phyloP scores from a whole-genome alignment of 192 early-diverging fungal species.

The Phlyctochytrium arcticum region DNA sequence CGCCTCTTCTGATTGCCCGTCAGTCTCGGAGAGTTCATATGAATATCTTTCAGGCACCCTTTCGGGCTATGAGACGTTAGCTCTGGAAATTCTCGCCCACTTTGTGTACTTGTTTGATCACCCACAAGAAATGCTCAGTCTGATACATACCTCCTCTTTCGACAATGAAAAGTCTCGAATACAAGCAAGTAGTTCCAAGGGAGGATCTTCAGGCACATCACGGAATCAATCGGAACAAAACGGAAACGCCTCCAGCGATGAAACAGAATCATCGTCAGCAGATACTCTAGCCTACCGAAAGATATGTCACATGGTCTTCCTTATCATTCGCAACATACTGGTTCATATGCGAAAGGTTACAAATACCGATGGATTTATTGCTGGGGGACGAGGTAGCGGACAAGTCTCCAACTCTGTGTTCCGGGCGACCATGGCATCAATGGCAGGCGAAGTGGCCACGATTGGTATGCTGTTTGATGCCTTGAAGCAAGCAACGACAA shows the following conservation, averaged over 20 bases:
- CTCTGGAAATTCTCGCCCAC: slow-evolving; percentile 14
- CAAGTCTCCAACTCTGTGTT: neutral
- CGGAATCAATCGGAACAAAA: neutral
- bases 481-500: neutral
- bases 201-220: neutral
- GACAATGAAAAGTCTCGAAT: slow-evolving; percentile 6
- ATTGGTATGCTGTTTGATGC: slow-evolving; percentile 21
- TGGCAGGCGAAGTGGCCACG: slow-evolving; percentile 16
- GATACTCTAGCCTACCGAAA: neutral
- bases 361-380: neutral
- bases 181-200: too few relatives aligned
- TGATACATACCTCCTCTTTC: slow-evolving; percentile 7
- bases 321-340: slow-evolving; percentile 13
- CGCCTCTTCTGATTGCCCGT: too few relatives aligned
- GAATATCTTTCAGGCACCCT: slow-evolving; percentile 3
- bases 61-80: neutral
- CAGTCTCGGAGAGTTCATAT: neutral
- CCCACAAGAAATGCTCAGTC: slow-evolving; percentile 19
- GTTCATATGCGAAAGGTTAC: slow-evolving; percentile 8
- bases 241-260: neutral
- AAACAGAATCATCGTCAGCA: neutral
- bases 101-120: slow-evolving; percentile 35
- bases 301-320: slow-evolving; percentile 10
- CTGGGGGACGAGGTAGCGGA: neutral
- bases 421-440: slow-evolving; percentile 16